Conservation (phyloP, 768 basidiomycete species). For the Lactarius indigo region DNA sequence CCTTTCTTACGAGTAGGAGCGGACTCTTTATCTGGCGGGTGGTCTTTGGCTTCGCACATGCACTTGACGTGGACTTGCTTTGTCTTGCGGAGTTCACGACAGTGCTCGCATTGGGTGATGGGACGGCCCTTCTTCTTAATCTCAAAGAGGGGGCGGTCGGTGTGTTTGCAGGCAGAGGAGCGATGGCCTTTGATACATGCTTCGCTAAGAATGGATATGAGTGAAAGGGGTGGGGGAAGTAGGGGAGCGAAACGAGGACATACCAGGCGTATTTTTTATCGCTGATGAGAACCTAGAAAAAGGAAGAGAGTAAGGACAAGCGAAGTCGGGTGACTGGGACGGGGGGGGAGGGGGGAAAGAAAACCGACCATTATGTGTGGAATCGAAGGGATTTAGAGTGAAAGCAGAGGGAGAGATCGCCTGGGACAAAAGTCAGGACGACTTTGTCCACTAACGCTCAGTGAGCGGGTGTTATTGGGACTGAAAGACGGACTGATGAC, state of each 20-base stretch:
- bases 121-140: conserved; percentile 93
- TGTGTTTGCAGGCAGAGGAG: conserved; percentile 83
- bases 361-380: conserved; percentile 17
- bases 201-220: conserved; percentile 49
- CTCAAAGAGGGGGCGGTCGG: conserved; percentile 86
- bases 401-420: conserved; percentile 13
- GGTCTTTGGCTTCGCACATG: conserved; percentile 46
- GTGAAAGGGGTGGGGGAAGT: background rate
- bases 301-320: background rate
- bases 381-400: background rate
- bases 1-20: conserved; percentile 51
- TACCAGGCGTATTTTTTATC: conserved; percentile 75
- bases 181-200: conserved; percentile 95
- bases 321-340: background rate
- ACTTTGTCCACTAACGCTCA: conserved; percentile 27
- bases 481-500: conserved; percentile 22
- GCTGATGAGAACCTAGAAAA: conserved; percentile 63
- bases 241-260: conserved; percentile 21
- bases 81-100: conserved; percentile 76
- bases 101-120: conserved; percentile 83
- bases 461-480: conserved; percentile 28
- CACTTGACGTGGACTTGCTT: conserved; percentile 82
- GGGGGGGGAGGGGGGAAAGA: background rate
- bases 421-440: conserved; percentile 25
- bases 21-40: conserved; percentile 16